Conservation (phyloP, 225 moss, liverwort and hornwort species). For the Polytrichum commune region DNA sequence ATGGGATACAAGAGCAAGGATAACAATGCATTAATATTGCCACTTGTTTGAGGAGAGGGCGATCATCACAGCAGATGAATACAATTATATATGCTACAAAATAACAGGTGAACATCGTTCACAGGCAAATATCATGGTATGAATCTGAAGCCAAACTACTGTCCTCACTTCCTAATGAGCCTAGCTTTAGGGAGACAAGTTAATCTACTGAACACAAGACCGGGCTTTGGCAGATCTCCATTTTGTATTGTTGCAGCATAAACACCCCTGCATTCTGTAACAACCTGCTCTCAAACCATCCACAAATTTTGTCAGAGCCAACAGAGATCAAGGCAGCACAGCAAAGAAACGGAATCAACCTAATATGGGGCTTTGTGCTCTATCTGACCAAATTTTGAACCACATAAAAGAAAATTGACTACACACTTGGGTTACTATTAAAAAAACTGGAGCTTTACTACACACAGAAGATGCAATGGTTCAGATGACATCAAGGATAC, state of each 20-base stretch:
- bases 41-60: not conserved
- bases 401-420: not conserved
- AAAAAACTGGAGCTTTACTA: not conserved
- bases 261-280: slow-evolving; percentile 82
- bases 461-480: not conserved
- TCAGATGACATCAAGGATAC: not conserved
- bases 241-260: slow-evolving; percentile 67
- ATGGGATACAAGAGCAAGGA: slow-evolving; percentile 6
- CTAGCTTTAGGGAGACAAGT: slow-evolving; percentile 83
- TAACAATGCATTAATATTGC: slow-evolving; percentile 10
- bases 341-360: not conserved
- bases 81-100: slow-evolving; percentile 6
- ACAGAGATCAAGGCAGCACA: not conserved
- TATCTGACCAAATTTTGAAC: not conserved
- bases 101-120: slow-evolving; percentile 4
- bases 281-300: slow-evolving; percentile 63
- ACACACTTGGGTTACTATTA: not conserved
- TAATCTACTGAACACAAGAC: slow-evolving; percentile 93
- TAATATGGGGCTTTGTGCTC: not conserved
- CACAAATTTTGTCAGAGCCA: slow-evolving; percentile 4
- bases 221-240: slow-evolving; percentile 88
- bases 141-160: slow-evolving; percentile 5
- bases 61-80: slow-evolving; percentile 11
- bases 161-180: slow-evolving; percentile 32
- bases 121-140: slow-evolving; percentile 9